Conservation (phyloP, 192 early-diverging fungal genomes). For the Mortierella alpina region DNA sequence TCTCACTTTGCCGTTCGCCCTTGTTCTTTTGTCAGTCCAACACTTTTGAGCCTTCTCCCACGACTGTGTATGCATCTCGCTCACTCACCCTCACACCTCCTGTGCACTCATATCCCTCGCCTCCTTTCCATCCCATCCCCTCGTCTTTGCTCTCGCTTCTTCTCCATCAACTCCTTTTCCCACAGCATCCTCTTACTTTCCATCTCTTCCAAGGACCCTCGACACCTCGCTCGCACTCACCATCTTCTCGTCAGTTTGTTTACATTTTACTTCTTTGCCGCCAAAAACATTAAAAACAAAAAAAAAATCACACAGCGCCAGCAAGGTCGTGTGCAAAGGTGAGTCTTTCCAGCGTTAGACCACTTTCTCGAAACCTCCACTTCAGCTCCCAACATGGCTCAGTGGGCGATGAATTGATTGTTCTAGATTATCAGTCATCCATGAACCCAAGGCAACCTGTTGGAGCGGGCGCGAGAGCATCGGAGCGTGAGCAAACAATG, state of each 20-base stretch:
- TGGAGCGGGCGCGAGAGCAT: not conserved
- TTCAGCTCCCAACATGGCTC: too few relatives aligned
- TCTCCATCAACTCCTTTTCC: not conserved
- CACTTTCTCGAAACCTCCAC: not conserved
- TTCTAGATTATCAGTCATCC: slow-evolving; percentile 30
- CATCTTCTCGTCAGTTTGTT: not conserved
- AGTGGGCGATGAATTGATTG: too few relatives aligned
- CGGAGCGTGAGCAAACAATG: too few relatives aligned
- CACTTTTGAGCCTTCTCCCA: not conserved
- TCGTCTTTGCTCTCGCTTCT: not conserved
- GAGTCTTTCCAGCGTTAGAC: not conserved
- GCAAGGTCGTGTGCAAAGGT: not conserved
- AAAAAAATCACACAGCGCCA: not conserved
- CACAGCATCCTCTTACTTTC: not conserved
- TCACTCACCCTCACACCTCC: not conserved
- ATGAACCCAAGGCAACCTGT: not conserved
- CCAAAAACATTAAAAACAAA: not conserved
- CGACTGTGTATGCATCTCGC: not conserved
- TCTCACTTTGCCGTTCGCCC: not conserved
- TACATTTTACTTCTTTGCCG: slow-evolving; percentile 13
- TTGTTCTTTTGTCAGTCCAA: slow-evolving; percentile 4
- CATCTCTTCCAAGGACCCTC: not conserved
- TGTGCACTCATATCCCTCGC: not conserved
- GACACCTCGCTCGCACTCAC: not conserved
- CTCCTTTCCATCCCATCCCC: not conserved